A percentile compares a stretch with the other conserved stretches of the same genome.
Evolutionary conservation across 768 basidiomycete genomes (phyloP).

Genomic region (Podaxis pistillaris): DNA sequence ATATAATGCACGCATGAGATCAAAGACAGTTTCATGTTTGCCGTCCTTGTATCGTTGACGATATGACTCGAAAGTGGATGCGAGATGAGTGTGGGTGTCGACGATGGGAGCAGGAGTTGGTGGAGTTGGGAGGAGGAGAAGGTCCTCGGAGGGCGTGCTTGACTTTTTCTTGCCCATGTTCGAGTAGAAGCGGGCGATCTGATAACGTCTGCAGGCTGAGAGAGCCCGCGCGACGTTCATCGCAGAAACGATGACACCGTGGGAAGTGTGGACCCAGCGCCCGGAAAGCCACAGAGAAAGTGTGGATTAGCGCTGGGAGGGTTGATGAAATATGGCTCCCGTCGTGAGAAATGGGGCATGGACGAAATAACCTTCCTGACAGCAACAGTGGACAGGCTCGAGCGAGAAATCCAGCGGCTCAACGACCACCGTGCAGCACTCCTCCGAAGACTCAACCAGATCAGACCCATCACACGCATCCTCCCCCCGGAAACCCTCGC

Average conservation of each 20-base stretch:
- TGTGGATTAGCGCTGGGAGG: neutral
- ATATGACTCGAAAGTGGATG: constrained; percentile 69
- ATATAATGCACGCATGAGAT: constrained; percentile 67
- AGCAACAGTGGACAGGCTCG: constrained; percentile 4
- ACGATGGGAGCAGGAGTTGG: constrained; percentile 47
- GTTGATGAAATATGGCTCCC: too few species aligned
- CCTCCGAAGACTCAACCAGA: constrained; percentile 7
- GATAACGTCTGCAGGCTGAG: neutral
- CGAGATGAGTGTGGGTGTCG: constrained; percentile 86
- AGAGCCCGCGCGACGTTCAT: neutral
- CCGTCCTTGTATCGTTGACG: constrained; percentile 54
- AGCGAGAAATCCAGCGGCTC: constrained; percentile 1
- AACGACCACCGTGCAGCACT: neutral
- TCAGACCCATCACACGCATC: neutral
- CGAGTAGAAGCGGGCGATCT: neutral
- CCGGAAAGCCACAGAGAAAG: too few species aligned
- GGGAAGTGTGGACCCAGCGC: neutral
- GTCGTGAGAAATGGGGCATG: neutral
- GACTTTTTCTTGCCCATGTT: constrained; percentile 40
- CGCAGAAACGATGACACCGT: neutral
- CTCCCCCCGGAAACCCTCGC: constrained; percentile 13
- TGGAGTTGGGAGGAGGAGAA: constrained; percentile 36
- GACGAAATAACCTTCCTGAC: constrained; percentile 2
- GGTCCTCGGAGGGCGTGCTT: constrained; percentile 33
- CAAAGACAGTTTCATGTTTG: constrained; percentile 53